Base-by-base conservation (phyloP, 306 rosid genomes). In the Quercus glauca region DNA sequence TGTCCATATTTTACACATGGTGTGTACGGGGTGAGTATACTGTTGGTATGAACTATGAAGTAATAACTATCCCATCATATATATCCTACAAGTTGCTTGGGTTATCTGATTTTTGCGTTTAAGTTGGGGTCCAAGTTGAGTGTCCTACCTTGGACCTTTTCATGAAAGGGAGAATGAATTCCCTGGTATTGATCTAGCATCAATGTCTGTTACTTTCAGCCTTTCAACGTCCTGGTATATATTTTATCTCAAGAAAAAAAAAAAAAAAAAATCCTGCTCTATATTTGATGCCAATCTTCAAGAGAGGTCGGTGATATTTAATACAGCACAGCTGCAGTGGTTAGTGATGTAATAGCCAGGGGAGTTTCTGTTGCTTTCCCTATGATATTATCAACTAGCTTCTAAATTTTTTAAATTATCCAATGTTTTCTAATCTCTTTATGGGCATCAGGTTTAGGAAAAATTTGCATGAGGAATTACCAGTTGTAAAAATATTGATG, bases 401-500 rank as follows among this genome's bases (percentile, higher is more conserved):
- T 29, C 70, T 20, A 17, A 29, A 31, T 0, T 2, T 29, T 64
- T 17, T 0, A 64, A 64, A 29, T 64, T 64, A 3, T 11, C 45
- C 53, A 6, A 17, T 3, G 41, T 6, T 64, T 68, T 77, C 55
- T 69, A 19, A 33, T 69, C 53, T 61, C 37, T 28, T 61, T 61
- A 28, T 26, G 33, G 37, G n/a, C 35, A 61, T 61, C 68, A 25
- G 68, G 17, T 5, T 64, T 28, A 31, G 41, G 41, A 67, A 5
- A 67, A 67, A 33, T 23, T 7, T 26, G 21, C 10, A 67, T 8
- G 49, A 33, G 72, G 19, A 19, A 33, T 67, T 67, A 67, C 3
- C 51, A 67, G n/a, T 67, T 67, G 72, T 19, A 19, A 67, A 28
- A 56, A 68, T 76, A 77, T 59, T 82, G 76, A 61, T 87, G 73